Evolutionary conservation across 371 early-diverging fungal genomes (phyloP), one percentile per base, ranked within the genome.

Genomic region (Rhizopus delemar): DNA sequence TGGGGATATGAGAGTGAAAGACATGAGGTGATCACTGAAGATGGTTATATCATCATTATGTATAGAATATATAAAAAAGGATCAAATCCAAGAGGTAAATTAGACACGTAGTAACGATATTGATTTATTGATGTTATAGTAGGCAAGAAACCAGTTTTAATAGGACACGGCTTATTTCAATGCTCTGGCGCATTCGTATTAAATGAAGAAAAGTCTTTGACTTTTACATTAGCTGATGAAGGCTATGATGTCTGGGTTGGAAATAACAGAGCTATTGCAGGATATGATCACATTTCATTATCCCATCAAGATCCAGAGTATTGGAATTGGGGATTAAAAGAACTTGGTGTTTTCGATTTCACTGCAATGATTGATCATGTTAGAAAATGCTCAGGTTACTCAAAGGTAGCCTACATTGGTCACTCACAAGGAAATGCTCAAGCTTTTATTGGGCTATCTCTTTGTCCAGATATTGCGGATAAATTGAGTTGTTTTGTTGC

Each of bases 81-180:
- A 11, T 28, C 29, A 5, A 22, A 53, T 46, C 57, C 57, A 22
- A 55, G 34, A 53, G 63, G 66, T 66, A 53, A 35, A 22, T 38
- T 43, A 39, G 4, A 22, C 15, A 8, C n/a, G 16, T 28, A 15
- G 33, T 39, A 22, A 51, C 45, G 22, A 38, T 22, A 36, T 11
- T 11, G 32, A 54, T n/a, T 4, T 43, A 39, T 22, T 22, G 22
- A 22, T 22, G 22, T 22, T 22, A 2, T 22, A 22, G 22, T 66
- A 66, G 68, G 50, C 16, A 72, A 56, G 41, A 56, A n/a, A 11
- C 78, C 85, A 11, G 73, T 86, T 31, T 50, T 86, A 15, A 57
- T 84, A 7, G 77, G 81, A 41, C 86, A 86, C 66, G 86, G 86
- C 15, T 63, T 86, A n/a, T 83, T 86, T 56, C 86, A 86, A 62